These are phyloP conservation scores for Saccharomyces paradoxus DNA, from an alignment of 805 yeast genomes.

Conservation along the genomic window DNA sequence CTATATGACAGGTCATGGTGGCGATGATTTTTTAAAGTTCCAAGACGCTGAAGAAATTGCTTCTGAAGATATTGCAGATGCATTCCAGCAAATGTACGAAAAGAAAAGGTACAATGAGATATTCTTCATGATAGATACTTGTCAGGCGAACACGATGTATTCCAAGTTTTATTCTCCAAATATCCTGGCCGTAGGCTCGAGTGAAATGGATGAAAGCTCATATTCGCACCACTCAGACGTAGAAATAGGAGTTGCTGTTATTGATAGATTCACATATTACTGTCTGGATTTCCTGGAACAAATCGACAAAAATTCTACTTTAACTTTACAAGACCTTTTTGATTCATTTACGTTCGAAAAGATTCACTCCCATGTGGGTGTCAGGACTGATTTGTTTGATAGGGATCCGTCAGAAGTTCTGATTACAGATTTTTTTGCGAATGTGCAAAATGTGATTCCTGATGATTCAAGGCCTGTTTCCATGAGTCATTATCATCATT, in stretches of 20 bases:
- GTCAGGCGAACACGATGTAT: slow-evolving; percentile 98
- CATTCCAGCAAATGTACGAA: slow-evolving; percentile 94
- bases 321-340: slow-evolving; percentile 75
- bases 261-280: slow-evolving; percentile 90
- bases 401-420: slow-evolving; percentile 55
- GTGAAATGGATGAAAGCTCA: slow-evolving; percentile 78
- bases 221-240: slow-evolving; percentile 94
- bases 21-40: slow-evolving; percentile 91
- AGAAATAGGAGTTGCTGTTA: slow-evolving; percentile 95
- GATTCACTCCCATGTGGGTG: slow-evolving; percentile 91
- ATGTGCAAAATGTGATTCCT: slow-evolving; percentile 70
- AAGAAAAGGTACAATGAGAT: slow-evolving; percentile 92
- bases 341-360: slow-evolving; percentile 76
- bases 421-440: slow-evolving; percentile 91
- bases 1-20: slow-evolving; percentile 98
- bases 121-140: slow-evolving; percentile 95
- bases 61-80: slow-evolving; percentile 92
- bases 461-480: slow-evolving; percentile 30
- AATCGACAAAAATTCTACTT: slow-evolving; percentile 64
- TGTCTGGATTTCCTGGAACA: slow-evolving; percentile 81
- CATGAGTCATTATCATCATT: not conserved
- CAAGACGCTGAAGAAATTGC: slow-evolving; percentile 98
- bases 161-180: slow-evolving; percentile 88
- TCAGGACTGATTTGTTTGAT: slow-evolving; percentile 67
- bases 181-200: slow-evolving; percentile 85